Conservation (phyloP, 2,329 filamentous ascomycete genomes). For the Alternaria alternata region DNA sequence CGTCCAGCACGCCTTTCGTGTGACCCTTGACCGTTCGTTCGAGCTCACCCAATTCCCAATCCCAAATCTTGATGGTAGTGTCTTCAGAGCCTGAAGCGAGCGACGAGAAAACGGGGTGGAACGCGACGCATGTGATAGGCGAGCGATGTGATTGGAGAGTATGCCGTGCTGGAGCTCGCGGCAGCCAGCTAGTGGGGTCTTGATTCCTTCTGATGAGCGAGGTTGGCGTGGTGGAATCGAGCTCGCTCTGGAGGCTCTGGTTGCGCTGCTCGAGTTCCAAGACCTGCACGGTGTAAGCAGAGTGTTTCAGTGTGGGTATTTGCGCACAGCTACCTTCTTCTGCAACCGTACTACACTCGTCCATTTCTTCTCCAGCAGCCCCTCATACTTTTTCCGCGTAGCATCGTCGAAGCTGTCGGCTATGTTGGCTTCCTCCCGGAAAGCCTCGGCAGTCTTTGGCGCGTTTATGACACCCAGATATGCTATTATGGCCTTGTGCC, state of each 20-base stretch:
- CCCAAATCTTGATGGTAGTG: conserved; percentile 95
- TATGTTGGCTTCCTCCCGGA: conserved; percentile 80
- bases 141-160: conserved; percentile 82
- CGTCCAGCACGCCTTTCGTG: conserved; percentile 84
- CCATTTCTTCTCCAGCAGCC: conserved; percentile 97
- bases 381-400: conserved; percentile 93
- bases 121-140: conserved; percentile 86
- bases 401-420: conserved; percentile 77
- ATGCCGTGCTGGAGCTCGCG: conserved; percentile 81
- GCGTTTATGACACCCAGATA: conserved; percentile 81
- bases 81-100: conserved; percentile 92
- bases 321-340: conserved; percentile 74
- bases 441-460: conserved; percentile 70
- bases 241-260: conserved; percentile 76
- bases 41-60: conserved; percentile 92
- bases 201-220: conserved; percentile 81
- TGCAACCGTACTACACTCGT: conserved; percentile 93
- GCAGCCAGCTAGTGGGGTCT: conserved; percentile 87
- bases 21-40: conserved; percentile 92
- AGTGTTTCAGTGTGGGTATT: background rate
- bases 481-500: conserved; percentile 92
- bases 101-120: conserved; percentile 90
- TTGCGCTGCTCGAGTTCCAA: conserved; percentile 89
- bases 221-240: conserved; percentile 82
- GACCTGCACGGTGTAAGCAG: conserved; percentile 65